A percentile compares a stretch with the other conserved stretches of the same genome.
phyloP scores from a whole-genome alignment of 2,329 filamentous ascomycete species.

The Penicillium sp. region DNA sequence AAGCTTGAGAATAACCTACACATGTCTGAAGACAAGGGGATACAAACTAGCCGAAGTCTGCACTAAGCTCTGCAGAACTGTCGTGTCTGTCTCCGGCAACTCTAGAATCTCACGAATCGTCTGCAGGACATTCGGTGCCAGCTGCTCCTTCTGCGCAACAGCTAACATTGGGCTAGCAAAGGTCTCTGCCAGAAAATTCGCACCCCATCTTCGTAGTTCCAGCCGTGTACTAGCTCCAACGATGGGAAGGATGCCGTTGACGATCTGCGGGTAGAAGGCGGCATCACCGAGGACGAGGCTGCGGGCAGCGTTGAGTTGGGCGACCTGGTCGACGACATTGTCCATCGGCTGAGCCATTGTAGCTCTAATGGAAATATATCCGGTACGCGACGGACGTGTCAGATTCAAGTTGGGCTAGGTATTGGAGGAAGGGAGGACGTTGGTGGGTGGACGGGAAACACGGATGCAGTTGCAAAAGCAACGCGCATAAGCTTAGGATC shows the following conservation, averaged over 20 bases:
- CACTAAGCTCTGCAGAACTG: conserved; percentile 80
- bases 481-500: conserved; percentile 8
- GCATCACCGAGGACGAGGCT: conserved; percentile 84
- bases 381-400: conserved; percentile 5
- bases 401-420: not conserved
- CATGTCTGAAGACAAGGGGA: conserved; percentile 85
- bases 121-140: conserved; percentile 74
- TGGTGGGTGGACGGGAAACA: conserved; percentile 4
- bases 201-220: conserved; percentile 90
- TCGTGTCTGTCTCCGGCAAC: conserved; percentile 69
- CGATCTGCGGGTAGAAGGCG: conserved; percentile 84
- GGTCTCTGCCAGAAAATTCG: conserved; percentile 91
- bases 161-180: conserved; percentile 88
- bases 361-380: conserved; percentile 13
- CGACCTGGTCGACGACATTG: conserved; percentile 71
- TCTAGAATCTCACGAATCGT: conserved; percentile 69
- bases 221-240: conserved; percentile 71
- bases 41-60: conserved; percentile 92
- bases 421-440: conserved; percentile 3
- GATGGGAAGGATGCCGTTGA: conserved; percentile 89
- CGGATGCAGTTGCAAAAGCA: conserved; percentile 8
- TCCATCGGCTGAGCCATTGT: conserved; percentile 55
- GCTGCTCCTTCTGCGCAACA: conserved; percentile 72
- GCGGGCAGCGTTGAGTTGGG: conserved; percentile 85
- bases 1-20: conserved; percentile 56